These are phyloP conservation scores for Raddia guianensis DNA, from an alignment of 176 grass and related monocot species.

Conservation along the genomic window DNA sequence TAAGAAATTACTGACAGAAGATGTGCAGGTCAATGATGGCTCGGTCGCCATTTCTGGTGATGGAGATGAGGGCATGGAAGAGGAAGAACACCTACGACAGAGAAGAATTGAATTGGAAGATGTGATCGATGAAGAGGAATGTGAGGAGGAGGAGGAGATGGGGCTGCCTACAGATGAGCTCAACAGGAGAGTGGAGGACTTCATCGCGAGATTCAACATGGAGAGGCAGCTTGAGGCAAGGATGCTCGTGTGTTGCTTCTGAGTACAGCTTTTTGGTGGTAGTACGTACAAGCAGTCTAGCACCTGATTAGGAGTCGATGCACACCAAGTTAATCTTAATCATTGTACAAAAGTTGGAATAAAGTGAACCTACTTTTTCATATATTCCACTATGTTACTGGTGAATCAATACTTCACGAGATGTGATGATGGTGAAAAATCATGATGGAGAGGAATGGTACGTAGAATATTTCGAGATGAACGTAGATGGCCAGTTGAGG, in stretches of 20 bases:
- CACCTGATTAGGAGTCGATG: background rate
- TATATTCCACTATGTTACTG: background rate
- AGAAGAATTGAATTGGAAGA: background rate
- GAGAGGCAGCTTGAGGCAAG: conserved; percentile 72
- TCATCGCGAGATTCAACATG: conserved; percentile 84
- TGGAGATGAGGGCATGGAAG: background rate
- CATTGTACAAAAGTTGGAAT: background rate
- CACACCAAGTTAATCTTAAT: background rate
- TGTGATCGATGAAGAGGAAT: background rate
- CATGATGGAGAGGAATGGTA: too few relatives aligned
- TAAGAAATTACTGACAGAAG: too few relatives aligned
- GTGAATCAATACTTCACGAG: background rate
- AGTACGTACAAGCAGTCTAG: background rate
- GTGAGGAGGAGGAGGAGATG: background rate
- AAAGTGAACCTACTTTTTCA: background rate
- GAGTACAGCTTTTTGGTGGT: background rate
- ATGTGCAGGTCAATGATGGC: background rate
- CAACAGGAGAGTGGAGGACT: conserved; percentile 77
- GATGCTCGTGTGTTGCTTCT: conserved; percentile 43
- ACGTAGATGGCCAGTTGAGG: too few relatives aligned
- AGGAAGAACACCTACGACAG: background rate
- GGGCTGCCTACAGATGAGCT: conserved; percentile 48
- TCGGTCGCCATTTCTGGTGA: background rate
- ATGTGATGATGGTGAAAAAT: background rate
- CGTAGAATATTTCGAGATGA: too few relatives aligned